Evolutionary conservation across 2,329 filamentous ascomycete species (phyloP).

Genomic region (Clathrospora elynae): DNA sequence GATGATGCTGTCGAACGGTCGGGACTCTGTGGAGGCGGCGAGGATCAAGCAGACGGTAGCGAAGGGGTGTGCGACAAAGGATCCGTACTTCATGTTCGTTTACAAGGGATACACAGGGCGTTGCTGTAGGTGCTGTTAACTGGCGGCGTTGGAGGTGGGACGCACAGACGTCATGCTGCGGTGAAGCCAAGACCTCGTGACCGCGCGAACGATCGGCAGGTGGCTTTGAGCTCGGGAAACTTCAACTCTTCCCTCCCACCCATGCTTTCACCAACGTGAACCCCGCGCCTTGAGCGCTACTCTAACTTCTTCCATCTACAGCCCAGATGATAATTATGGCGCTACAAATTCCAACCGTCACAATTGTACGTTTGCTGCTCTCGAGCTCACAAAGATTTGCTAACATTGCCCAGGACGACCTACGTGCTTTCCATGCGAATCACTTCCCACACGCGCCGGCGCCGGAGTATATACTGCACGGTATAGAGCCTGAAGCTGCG

Average conservation of each 20-base stretch:
- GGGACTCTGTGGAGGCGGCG: constrained; percentile 40
- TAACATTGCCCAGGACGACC: constrained; percentile 48
- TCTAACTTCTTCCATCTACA: not conserved
- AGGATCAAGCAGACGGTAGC: constrained; percentile 39
- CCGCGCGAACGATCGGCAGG: constrained; percentile 34
- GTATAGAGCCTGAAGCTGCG: constrained; percentile 33
- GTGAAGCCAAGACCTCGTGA: constrained; percentile 43
- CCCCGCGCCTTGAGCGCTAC: constrained; percentile 24
- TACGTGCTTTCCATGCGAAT: constrained; percentile 50
- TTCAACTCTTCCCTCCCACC: constrained; percentile 9
- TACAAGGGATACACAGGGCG: constrained; percentile 10
- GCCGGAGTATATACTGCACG: constrained; percentile 42
- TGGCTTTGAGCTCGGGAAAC: constrained; percentile 10
- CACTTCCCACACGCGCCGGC: constrained; percentile 51
- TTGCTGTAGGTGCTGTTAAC: constrained; percentile 15
- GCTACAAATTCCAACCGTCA: constrained; percentile 40
- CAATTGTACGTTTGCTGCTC: constrained; percentile 29
- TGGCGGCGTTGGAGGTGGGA: constrained; percentile 23
- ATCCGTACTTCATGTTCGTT: constrained; percentile 36
- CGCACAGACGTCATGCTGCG: constrained; percentile 42
- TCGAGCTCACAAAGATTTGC: constrained; percentile 6
- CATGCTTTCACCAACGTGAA: constrained; percentile 24
- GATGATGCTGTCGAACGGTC: constrained; percentile 38
- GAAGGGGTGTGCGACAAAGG: constrained; percentile 33
- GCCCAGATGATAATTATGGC: constrained; percentile 18